These are phyloP conservation scores for Periconia macrospinosa DNA, from an alignment of 2,329 filamentous ascomycete genomes.

Conservation along the genomic window DNA sequence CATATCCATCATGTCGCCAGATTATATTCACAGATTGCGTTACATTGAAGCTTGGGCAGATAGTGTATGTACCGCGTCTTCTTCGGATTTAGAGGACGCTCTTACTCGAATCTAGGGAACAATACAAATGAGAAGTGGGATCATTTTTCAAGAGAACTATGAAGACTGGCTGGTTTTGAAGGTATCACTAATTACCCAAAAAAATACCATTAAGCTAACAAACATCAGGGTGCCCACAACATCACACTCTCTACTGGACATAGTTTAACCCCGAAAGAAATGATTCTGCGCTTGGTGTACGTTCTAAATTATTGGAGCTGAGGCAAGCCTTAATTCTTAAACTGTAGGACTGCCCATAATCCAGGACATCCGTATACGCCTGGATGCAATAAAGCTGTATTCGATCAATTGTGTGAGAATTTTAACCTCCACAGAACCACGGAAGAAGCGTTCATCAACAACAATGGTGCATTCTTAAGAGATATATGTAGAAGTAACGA, in stretches of 20 bases:
- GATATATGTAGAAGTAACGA: not conserved
- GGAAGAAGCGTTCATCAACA: slow-evolving; percentile 10
- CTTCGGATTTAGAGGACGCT: not conserved
- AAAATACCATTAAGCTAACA: not conserved
- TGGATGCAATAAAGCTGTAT: not conserved
- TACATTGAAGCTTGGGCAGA: not conserved
- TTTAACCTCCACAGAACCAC: slow-evolving; percentile 12
- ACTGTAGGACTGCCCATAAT: not conserved
- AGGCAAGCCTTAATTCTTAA: not conserved
- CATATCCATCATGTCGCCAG: not conserved
- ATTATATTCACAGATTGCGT: not conserved
- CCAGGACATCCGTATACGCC: not conserved
- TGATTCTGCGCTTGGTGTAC: not conserved
- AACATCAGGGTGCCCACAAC: not conserved
- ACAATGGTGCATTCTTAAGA: slow-evolving; percentile 12
- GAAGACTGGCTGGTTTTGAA: slow-evolving; percentile 1
- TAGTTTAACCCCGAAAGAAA: not conserved
- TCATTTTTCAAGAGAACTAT: not conserved
- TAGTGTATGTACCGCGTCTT: not conserved
- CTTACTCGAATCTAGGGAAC: not conserved
- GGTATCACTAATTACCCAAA: not conserved
- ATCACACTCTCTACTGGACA: not conserved
- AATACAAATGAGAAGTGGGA: not conserved
- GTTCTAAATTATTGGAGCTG: not conserved
- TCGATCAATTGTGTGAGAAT: slow-evolving; percentile 2